Evolutionary conservation across 768 basidiomycete genomes (phyloP).

Genomic region (Clavaria fumosa): DNA sequence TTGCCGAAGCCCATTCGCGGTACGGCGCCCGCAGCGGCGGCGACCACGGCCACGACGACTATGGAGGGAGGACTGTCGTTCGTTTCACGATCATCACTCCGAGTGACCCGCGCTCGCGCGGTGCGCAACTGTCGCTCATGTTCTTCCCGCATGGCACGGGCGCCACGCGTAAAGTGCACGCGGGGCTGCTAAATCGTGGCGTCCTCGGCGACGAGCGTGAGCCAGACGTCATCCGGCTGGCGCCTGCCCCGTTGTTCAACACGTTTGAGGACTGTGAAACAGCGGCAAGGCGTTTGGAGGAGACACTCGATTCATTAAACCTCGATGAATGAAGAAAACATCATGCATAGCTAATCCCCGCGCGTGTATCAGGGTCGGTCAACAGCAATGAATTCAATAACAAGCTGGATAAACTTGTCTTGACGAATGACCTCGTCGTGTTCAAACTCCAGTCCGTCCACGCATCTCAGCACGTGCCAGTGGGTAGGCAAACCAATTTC

Average conservation of each 20-base stretch:
- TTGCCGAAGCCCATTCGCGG: conserved; percentile 22
- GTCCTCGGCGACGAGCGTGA: conserved; percentile 86
- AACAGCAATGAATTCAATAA: conserved; percentile 30
- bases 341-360: no score
- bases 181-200: conserved; percentile 45
- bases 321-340: background rate
- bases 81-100: conserved; percentile 98
- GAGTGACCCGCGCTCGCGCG: conserved; percentile 43
- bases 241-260: conserved; percentile 82
- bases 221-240: conserved; percentile 83
- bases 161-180: conserved; percentile 58
- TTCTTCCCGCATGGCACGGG: conserved; percentile 44
- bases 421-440: conserved; percentile 38
- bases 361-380: background rate
- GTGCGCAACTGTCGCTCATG: conserved; percentile 77
- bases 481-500: conserved; percentile 6
- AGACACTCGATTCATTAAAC: conserved; percentile 26
- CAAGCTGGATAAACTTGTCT: conserved; percentile 30
- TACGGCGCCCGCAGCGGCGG: conserved; percentile 13
- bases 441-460: conserved; percentile 30
- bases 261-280: conserved; percentile 61
- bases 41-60: conserved; percentile 26
- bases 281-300: conserved; percentile 50
- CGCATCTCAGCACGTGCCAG: conserved; percentile 15
- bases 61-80: no score